Percentiles rank a stretch among this genome's conserved stretches.
These are phyloP conservation scores for Populus alba DNA, from an alignment of 345 rosid genomes.

Conservation along the genomic window DNA sequence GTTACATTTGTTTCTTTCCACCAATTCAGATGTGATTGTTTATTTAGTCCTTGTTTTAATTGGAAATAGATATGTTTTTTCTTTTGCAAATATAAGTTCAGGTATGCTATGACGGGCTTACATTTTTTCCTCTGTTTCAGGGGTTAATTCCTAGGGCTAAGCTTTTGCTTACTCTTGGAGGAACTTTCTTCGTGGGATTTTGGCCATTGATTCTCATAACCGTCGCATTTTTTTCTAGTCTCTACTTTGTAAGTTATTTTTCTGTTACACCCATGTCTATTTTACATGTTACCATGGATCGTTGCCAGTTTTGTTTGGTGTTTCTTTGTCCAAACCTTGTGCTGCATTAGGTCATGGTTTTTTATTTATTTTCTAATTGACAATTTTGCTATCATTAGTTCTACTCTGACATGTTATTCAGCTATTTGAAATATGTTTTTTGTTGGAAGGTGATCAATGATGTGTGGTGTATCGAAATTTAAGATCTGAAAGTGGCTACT, in stretches of 20 bases:
- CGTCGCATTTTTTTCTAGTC: conserved; percentile 60
- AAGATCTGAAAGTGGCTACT: not conserved
- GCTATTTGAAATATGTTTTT: not conserved
- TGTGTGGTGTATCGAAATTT: not conserved
- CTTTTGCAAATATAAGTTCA: not conserved
- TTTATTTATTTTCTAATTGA: not conserved
- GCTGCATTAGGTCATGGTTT: not conserved
- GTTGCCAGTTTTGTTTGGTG: not conserved
- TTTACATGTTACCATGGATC: not conserved
- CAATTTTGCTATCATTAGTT: not conserved
- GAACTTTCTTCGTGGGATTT: conserved; percentile 85
- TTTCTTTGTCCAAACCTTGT: not conserved
- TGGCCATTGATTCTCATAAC: conserved; percentile 80
- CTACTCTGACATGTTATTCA: not conserved
- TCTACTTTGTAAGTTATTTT: conserved; percentile 65
- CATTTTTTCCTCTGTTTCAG: conserved; percentile 42
- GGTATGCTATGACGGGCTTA: not conserved
- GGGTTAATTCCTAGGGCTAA: conserved; percentile 89
- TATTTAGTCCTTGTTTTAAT: not conserved
- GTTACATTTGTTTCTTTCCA: not conserved
- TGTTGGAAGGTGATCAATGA: not conserved
- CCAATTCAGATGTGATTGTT: not conserved
- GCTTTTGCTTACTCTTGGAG: conserved; percentile 74
- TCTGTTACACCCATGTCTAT: not conserved
- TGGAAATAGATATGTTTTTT: not conserved